Conservation (phyloP, 2,329 filamentous ascomycete species). For the Botryotinia convoluta region DNA sequence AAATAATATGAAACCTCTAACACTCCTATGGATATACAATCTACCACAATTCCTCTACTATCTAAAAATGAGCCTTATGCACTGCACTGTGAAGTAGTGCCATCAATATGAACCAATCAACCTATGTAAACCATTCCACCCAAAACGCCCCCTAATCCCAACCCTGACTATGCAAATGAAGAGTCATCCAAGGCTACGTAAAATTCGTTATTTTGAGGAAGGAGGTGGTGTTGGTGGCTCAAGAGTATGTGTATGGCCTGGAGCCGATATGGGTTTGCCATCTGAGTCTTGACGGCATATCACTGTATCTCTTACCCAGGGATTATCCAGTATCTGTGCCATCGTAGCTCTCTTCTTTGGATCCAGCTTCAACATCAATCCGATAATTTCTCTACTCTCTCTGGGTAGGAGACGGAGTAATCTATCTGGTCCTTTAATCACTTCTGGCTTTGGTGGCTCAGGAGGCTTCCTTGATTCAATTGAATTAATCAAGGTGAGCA, state of each 20-base stretch:
- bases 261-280: slow-evolving; percentile 68
- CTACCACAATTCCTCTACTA: slow-evolving; percentile 26
- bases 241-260: slow-evolving; percentile 79
- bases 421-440: slow-evolving; percentile 90
- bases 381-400: slow-evolving; percentile 86
- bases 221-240: slow-evolving; percentile 60
- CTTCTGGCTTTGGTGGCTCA: slow-evolving; percentile 56
- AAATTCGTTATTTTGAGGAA: slow-evolving; percentile 28
- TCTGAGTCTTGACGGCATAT: slow-evolving; percentile 83
- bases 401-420: slow-evolving; percentile 82
- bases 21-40: slow-evolving; percentile 30
- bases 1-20: slow-evolving; percentile 15
- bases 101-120: slow-evolving; percentile 16
- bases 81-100: slow-evolving; percentile 23
- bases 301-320: slow-evolving; percentile 82
- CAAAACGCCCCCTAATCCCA: slow-evolving; percentile 23
- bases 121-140: slow-evolving; percentile 9
- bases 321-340: slow-evolving; percentile 80
- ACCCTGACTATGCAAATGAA: slow-evolving; percentile 22
- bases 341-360: slow-evolving; percentile 80
- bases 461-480: slow-evolving; percentile 14
- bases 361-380: slow-evolving; percentile 87
- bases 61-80: slow-evolving; percentile 24
- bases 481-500: not conserved
- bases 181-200: slow-evolving; percentile 20